These are phyloP conservation scores for Antrodiella citrinella DNA, from an alignment of 768 basidiomycete genomes.

Conservation along the genomic window DNA sequence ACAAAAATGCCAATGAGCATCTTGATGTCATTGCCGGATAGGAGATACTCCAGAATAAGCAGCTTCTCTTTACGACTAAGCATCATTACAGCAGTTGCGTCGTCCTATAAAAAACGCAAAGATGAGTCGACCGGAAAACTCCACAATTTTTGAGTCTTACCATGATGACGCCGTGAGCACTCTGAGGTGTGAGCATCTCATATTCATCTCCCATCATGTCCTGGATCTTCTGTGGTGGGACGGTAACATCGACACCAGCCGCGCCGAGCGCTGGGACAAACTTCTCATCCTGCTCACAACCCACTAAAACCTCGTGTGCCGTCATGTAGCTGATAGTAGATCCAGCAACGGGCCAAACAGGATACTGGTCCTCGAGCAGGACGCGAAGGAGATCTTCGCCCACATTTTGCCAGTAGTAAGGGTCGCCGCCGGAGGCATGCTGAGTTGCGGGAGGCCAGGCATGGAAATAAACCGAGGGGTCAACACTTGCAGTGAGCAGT, in stretches of 20 bases:
- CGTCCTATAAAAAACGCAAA: neutral
- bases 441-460: slow-evolving; percentile 30
- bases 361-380: neutral
- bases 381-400: neutral
- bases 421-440: neutral
- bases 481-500: slow-evolving; percentile 17
- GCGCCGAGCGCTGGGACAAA: neutral
- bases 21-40: neutral
- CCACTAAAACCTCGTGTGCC: neutral
- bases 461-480: slow-evolving; percentile 22
- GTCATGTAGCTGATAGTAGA: neutral
- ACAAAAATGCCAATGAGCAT: neutral
- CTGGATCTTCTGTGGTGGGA: slow-evolving; percentile 28
- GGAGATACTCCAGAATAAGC: neutral
- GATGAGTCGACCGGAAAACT: slow-evolving; percentile 3
- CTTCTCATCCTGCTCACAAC: neutral
- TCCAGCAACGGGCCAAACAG: neutral
- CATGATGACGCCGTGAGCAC: slow-evolving; percentile 23
- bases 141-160: slow-evolving; percentile 19
- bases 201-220: slow-evolving; percentile 14
- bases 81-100: neutral
- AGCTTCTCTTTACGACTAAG: neutral
- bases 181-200: slow-evolving; percentile 19
- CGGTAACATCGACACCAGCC: slow-evolving; percentile 27
- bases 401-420: neutral